Percentiles rank a stretch among this genome's conserved stretches.
Evolutionary conservation across 352 stramenopile genomes (phyloP).

Genomic region (Pythium plurisporium): DNA sequence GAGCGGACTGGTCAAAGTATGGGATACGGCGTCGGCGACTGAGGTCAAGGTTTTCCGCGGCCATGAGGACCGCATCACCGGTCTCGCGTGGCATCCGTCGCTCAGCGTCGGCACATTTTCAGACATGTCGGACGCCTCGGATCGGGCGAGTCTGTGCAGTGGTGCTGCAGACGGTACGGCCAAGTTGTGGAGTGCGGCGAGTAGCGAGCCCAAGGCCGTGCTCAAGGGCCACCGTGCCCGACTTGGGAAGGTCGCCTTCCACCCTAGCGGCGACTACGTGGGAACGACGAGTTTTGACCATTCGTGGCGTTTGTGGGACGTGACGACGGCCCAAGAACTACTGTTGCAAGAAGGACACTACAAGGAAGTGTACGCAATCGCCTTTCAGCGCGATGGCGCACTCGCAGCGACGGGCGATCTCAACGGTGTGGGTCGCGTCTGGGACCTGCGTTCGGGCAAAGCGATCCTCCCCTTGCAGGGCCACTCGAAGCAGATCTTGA

Average conservation of each 20-base stretch:
- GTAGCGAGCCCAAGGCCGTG: constrained; percentile 49
- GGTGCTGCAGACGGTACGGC: constrained; percentile 76
- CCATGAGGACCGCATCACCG: constrained; percentile 85
- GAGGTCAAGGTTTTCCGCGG: constrained; percentile 77
- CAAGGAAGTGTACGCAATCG: constrained; percentile 93
- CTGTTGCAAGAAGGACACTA: constrained; percentile 96
- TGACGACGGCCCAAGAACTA: constrained; percentile 88
- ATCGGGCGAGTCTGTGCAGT: constrained; percentile 67
- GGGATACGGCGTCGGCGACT: constrained; percentile 73
- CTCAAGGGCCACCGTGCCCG: constrained; percentile 70
- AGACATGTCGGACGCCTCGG: constrained; percentile 53
- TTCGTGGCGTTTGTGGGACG: constrained; percentile 98
- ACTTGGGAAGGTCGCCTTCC: constrained; percentile 90
- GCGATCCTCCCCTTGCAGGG: constrained; percentile 85
- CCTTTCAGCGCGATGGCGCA: constrained; percentile 94
- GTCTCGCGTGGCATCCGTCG: constrained; percentile 79
- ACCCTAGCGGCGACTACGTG: constrained; percentile 91
- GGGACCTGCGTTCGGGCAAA: constrained; percentile 96
- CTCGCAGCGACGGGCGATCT: constrained; percentile 94
- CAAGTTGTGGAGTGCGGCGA: constrained; percentile 59
- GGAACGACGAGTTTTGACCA: constrained; percentile 96
- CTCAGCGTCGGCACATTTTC: constrained; percentile 29
- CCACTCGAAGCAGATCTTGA: constrained; percentile 95
- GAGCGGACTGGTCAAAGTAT: constrained; percentile 93
- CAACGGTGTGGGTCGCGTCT: constrained; percentile 91